These are phyloP conservation scores for Sclerospora graminicola DNA, from an alignment of 352 stramenopile genomes.

Conservation along the genomic window DNA sequence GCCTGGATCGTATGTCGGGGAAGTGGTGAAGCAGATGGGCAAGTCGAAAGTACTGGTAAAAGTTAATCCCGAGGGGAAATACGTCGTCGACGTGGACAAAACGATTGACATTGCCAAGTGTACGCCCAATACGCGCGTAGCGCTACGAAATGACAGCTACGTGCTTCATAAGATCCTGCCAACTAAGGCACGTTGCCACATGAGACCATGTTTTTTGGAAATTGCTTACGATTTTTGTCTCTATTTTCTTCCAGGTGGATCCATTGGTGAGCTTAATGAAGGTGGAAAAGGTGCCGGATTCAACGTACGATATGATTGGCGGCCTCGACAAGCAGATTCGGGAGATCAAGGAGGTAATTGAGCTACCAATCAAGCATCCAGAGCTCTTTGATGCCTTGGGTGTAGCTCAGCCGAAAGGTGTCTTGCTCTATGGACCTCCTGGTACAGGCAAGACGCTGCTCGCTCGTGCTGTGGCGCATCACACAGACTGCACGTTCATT, in stretches of 20 bases:
- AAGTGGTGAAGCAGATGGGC: constrained; percentile 99
- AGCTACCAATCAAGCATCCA: constrained; percentile 99
- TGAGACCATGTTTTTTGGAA: no score
- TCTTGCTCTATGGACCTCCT: constrained; percentile 93
- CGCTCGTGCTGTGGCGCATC: constrained; percentile 96
- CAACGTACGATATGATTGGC: constrained; percentile 99
- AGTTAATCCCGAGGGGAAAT: constrained; percentile 98
- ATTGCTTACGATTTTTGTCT: background rate
- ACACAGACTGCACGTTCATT: constrained; percentile 99
- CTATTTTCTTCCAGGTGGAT: constrained; percentile 39
- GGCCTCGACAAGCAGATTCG: constrained; percentile 99
- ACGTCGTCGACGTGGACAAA: constrained; percentile 99
- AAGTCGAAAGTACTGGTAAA: constrained; percentile 99
- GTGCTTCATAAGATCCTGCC: constrained; percentile 99
- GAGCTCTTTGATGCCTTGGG: constrained; percentile 98
- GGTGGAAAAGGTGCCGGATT: constrained; percentile 99
- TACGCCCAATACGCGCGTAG: constrained; percentile 98
- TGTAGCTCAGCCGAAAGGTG: constrained; percentile 95
- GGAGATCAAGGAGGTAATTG: constrained; percentile 99
- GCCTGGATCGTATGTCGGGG: constrained; percentile 96
- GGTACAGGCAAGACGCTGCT: constrained; percentile 98
- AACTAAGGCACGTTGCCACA: constrained; percentile 76
- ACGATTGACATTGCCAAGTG: constrained; percentile 93
- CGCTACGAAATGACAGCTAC: constrained; percentile 98
- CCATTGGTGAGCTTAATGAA: constrained; percentile 91